Evolutionary conservation across 495 filamentous ascomycete genomes (phyloP).

Genomic region (Letharia lupina): DNA sequence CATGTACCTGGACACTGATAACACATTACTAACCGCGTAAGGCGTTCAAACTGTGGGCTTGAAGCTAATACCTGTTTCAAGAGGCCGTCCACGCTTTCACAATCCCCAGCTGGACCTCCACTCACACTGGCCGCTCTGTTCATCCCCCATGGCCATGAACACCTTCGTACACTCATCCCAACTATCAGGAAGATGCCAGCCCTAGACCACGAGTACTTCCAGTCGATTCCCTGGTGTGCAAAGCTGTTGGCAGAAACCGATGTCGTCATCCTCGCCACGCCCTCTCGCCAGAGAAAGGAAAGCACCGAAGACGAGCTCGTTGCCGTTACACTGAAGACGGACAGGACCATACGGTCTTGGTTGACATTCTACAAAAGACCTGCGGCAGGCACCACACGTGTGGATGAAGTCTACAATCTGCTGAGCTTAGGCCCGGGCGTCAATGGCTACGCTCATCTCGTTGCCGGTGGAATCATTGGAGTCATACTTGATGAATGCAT

Average conservation of each 20-base stretch:
- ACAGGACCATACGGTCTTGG: constrained; percentile 42
- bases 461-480: constrained; percentile 55
- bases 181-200: neutral
- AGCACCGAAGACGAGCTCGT: constrained; percentile 47
- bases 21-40: too few species aligned
- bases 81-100: too few species aligned
- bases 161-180: neutral
- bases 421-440: constrained; percentile 46
- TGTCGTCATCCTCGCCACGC: constrained; percentile 32
- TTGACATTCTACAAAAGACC: constrained; percentile 39
- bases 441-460: constrained; percentile 48
- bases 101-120: too few species aligned
- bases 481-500: constrained; percentile 51
- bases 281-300: constrained; percentile 37
- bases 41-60: too few species aligned
- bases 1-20: too few species aligned
- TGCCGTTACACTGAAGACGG: constrained; percentile 45
- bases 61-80: too few species aligned
- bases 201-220: constrained; percentile 31
- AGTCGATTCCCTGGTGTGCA: constrained; percentile 50
- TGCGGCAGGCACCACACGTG: constrained; percentile 22
- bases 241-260: constrained; percentile 36
- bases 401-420: constrained; percentile 39
- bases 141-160: too few species aligned
- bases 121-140: too few species aligned